Conservation (phyloP, 805 yeast species). For the Candida maltosa region DNA sequence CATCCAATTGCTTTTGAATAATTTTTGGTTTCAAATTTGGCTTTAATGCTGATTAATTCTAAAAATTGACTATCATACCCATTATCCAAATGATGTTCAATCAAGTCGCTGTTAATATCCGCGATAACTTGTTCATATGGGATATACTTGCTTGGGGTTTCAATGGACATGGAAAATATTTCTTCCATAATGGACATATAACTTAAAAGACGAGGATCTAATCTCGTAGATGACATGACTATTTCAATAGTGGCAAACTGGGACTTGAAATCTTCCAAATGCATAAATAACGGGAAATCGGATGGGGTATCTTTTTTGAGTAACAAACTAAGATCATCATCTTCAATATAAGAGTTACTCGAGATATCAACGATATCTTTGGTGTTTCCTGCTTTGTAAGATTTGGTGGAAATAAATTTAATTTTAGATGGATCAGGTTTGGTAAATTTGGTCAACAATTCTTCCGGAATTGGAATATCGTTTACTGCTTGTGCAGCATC, state of each 20-base stretch:
- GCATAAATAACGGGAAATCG: conserved; percentile 65
- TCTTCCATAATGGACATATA: conserved; percentile 63
- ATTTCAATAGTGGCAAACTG: conserved; percentile 72
- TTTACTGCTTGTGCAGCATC: conserved; percentile 64
- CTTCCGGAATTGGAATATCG: conserved; percentile 73
- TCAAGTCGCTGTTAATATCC: conserved; percentile 67
- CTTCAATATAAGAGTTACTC: conserved; percentile 13
- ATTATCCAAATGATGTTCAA: conserved; percentile 52
- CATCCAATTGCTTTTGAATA: conserved; percentile 73
- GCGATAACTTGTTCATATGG: conserved; percentile 78
- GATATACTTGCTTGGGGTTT: conserved; percentile 48
- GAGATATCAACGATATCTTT: conserved; percentile 35
- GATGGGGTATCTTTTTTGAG: conserved; percentile 30
- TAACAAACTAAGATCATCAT: conserved; percentile 17
- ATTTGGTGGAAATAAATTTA: conserved; percentile 62
- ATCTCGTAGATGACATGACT: conserved; percentile 51
- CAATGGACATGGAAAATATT: conserved; percentile 70
- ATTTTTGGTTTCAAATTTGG: conserved; percentile 59
- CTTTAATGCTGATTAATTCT: conserved; percentile 61
- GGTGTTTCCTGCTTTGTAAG: conserved; percentile 55
- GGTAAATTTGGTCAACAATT: conserved; percentile 57
- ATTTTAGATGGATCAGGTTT: conserved; percentile 76
- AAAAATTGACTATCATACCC: conserved; percentile 60
- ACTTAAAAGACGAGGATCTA: conserved; percentile 54
- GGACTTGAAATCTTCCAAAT: conserved; percentile 76